Evolutionary conservation across 192 early-diverging fungal genomes (phyloP).

Genomic region (Gorgonomyces haynaldii): DNA sequence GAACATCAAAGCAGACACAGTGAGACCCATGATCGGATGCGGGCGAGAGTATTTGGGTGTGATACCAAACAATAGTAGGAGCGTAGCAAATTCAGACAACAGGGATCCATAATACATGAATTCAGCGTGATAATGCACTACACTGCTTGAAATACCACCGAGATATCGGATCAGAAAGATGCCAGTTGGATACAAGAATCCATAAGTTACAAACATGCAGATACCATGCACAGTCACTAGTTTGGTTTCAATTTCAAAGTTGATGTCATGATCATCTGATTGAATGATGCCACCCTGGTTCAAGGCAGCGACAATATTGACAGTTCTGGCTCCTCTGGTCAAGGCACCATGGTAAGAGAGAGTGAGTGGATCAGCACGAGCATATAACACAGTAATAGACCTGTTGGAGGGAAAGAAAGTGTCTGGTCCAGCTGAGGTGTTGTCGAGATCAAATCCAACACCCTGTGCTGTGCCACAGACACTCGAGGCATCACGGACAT

Average conservation of each 20-base stretch:
- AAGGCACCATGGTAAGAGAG: background rate
- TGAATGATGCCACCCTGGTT: background rate
- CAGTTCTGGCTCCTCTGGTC: background rate
- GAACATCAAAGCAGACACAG: background rate
- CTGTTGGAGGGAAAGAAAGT: background rate
- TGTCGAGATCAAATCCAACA: background rate
- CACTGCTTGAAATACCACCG: no score
- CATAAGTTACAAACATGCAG: background rate
- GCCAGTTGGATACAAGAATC: background rate
- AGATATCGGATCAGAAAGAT: conserved; percentile 1
- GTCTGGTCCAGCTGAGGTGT: background rate
- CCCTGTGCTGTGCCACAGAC: conserved; percentile 1
- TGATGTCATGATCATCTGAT: background rate
- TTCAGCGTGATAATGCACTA: background rate
- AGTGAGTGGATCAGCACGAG: background rate
- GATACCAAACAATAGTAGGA: background rate
- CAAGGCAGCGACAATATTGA: conserved; percentile 1
- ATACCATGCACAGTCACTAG: background rate
- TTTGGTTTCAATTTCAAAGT: background rate
- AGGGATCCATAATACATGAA: background rate
- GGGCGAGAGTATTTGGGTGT: background rate
- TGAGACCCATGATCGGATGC: background rate
- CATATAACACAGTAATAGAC: background rate
- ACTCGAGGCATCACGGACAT: background rate
- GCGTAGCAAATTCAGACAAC: background rate